Conservation (phyloP, 176 grass and related monocot species). For the Musa itinerans region DNA sequence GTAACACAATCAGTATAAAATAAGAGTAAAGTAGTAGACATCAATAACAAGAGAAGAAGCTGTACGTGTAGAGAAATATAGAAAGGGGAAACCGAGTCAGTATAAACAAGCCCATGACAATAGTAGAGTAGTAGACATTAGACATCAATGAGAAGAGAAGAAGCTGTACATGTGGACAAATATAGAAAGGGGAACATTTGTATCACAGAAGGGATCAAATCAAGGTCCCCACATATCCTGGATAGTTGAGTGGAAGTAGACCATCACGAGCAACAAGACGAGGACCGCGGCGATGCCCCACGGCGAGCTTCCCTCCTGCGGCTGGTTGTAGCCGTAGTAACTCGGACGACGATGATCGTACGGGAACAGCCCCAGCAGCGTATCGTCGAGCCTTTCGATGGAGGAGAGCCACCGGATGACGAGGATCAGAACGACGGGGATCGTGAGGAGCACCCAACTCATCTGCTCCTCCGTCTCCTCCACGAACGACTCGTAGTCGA, state of each 20-base stretch:
- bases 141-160: no score
- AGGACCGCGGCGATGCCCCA: constrained; percentile 76
- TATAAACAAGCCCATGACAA: no score
- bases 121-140: no score
- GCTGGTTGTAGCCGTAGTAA: background rate
- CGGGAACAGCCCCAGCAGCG: constrained; percentile 36
- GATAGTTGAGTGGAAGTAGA: constrained; percentile 59
- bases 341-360: constrained; percentile 23
- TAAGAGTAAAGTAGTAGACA: no score
- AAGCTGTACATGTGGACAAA: no score
- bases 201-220: background rate
- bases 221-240: constrained; percentile 75
- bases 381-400: constrained; percentile 57
- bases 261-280: constrained; percentile 64
- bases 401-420: constrained; percentile 84
- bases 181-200: no score
- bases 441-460: constrained; percentile 50
- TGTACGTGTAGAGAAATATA: no score
- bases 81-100: no score
- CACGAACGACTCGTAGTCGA: constrained; percentile 51
- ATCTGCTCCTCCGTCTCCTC: constrained; percentile 57
- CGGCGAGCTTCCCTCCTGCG: constrained; percentile 51
- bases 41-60: no score
- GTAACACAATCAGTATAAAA: no score
- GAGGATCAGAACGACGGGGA: constrained; percentile 57